A percentile compares a stretch with the other conserved stretches of the same genome.
Evolutionary conservation across 169 alveolate species (phyloP).

Genomic region (Plasmodium berghei): DNA sequence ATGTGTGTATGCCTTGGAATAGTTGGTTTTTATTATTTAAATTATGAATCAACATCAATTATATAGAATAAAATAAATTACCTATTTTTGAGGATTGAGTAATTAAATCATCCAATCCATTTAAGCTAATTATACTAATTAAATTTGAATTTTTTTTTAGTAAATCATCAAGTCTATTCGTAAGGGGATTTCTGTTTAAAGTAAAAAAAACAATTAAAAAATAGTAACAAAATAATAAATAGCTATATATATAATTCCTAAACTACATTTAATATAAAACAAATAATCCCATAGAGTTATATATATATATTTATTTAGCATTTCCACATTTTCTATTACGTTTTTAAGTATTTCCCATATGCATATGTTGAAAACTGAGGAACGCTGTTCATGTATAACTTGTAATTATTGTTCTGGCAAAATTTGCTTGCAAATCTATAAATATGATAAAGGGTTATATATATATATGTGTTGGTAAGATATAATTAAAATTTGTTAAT

Average conservation of each 20-base stretch:
- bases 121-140: conserved; percentile 61
- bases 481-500: background rate
- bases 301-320: background rate
- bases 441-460: background rate
- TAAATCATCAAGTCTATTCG: conserved; percentile 73
- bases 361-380: conserved; percentile 74
- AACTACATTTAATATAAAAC: background rate
- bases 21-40: conserved; percentile 1
- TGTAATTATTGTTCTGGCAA: conserved; percentile 38
- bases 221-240: background rate
- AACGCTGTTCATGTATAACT: conserved; percentile 71
- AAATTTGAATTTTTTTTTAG: conserved; percentile 48
- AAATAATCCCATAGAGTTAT: too few relatives aligned
- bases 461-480: background rate
- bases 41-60: background rate
- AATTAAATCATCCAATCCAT: conserved; percentile 74
- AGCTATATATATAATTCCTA: background rate
- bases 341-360: conserved; percentile 69
- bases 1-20: conserved; percentile 1
- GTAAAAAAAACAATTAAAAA: background rate
- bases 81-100: conserved; percentile 77
- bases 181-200: conserved; percentile 47
- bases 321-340: conserved; percentile 17
- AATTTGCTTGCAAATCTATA: conserved; percentile 61
- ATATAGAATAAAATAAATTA: conserved; percentile 25